Conservation (phyloP, 192 early-diverging fungal genomes). For the Coemansia sp. region DNA sequence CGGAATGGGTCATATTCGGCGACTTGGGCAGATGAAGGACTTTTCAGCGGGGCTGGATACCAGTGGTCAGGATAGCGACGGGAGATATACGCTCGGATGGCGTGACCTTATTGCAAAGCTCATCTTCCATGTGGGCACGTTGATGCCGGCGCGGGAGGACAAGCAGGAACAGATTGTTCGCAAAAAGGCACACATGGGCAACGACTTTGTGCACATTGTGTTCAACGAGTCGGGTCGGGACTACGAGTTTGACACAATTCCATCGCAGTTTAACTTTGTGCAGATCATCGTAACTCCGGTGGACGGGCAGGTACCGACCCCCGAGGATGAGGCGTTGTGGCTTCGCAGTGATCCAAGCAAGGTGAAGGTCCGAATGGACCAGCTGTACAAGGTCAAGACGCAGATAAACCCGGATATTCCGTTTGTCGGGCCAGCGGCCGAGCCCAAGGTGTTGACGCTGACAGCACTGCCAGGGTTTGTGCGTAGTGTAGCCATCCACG, state of each 20-base stretch:
- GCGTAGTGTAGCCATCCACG: constrained; percentile 79
- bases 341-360: constrained; percentile 8
- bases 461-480: constrained; percentile 77
- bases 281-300: constrained; percentile 91
- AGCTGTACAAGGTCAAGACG: constrained; percentile 64
- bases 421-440: constrained; percentile 73
- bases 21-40: constrained; percentile 63
- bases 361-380: constrained; percentile 7
- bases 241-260: constrained; percentile 86
- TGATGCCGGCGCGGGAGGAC: constrained; percentile 81
- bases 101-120: constrained; percentile 82
- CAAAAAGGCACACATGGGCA: constrained; percentile 97
- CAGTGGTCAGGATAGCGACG: constrained; percentile 75
- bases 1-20: constrained; percentile 72
- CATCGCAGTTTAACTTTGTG: constrained; percentile 94
- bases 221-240: constrained; percentile 87
- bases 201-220: constrained; percentile 93
- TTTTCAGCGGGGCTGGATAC: constrained; percentile 91
- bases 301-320: constrained; percentile 58
- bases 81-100: constrained; percentile 79
- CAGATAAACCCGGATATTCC: constrained; percentile 77
- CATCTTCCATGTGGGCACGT: constrained; percentile 89
- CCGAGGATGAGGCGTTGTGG: constrained; percentile 60
- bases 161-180: constrained; percentile 75
- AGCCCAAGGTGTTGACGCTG: constrained; percentile 82